phyloP scores from a whole-genome alignment of 805 yeast genomes.

The Candida ponderosae region DNA sequence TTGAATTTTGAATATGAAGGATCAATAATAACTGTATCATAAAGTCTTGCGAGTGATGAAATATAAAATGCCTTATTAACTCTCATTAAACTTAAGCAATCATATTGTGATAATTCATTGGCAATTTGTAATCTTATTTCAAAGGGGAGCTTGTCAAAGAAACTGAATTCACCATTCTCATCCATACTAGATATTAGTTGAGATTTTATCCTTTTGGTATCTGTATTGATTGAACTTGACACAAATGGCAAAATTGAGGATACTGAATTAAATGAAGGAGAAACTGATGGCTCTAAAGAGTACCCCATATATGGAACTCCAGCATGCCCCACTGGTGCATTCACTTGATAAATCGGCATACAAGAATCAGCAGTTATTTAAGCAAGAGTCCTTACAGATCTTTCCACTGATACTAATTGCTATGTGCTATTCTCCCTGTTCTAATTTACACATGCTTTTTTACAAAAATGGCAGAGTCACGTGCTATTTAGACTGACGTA shows the following conservation, averaged over 20 bases:
- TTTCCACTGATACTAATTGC: no score
- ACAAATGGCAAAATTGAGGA: not conserved
- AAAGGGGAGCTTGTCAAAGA: constrained; percentile 27
- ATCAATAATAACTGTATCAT: constrained; percentile 21
- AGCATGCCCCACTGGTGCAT: constrained; percentile 10
- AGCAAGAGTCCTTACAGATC: no score
- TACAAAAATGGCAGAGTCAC: no score
- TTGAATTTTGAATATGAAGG: constrained; percentile 30
- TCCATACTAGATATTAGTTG: no score
- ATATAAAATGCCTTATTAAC: constrained; percentile 23
- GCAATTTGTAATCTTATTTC: constrained; percentile 28
- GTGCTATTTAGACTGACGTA: no score
- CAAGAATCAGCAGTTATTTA: no score
- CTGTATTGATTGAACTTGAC: not conserved
- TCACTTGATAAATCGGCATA: constrained; percentile 6
- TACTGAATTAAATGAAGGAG: not conserved
- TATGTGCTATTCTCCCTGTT: no score
- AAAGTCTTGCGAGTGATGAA: constrained; percentile 27
- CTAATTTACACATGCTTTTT: no score
- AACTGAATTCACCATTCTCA: constrained; percentile 1
- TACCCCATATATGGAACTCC: constrained; percentile 5
- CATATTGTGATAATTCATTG: constrained; percentile 30
- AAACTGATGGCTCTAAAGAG: not conserved
- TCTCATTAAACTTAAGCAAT: constrained; percentile 24
- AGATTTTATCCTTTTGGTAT: no score